phyloP scores from a whole-genome alignment of 2,329 filamentous ascomycete genomes.

The Stagonosporopsis vannaccii region DNA sequence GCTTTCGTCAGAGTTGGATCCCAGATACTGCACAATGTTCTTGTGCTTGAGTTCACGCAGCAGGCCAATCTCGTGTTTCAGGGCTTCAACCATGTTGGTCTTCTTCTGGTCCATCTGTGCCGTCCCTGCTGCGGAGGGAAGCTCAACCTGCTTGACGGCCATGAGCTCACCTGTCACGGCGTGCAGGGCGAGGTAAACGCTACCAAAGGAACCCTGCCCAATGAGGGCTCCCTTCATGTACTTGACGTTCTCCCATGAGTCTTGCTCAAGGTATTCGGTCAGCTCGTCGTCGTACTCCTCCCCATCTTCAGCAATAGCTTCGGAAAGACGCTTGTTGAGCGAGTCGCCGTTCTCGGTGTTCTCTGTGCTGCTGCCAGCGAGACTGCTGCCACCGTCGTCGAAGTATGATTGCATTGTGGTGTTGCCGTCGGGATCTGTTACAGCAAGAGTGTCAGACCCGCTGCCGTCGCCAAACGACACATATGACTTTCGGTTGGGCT shows the following conservation, averaged over 20 bases:
- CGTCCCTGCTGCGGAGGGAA: slow-evolving; percentile 78
- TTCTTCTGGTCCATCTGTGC: slow-evolving; percentile 83
- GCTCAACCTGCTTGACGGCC: slow-evolving; percentile 97
- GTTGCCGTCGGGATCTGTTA: slow-evolving; percentile 80
- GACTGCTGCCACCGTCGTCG: slow-evolving; percentile 78
- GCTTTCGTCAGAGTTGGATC: slow-evolving; percentile 88
- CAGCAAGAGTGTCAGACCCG: slow-evolving; percentile 71
- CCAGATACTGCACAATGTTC: slow-evolving; percentile 98
- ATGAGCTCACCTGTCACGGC: slow-evolving; percentile 96
- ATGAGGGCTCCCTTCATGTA: slow-evolving; percentile 99
- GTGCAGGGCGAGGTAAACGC: slow-evolving; percentile 92
- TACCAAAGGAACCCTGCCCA: slow-evolving; percentile 95
- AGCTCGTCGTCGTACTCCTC: slow-evolving; percentile 91
- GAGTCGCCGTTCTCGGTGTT: slow-evolving; percentile 70
- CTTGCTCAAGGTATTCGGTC: slow-evolving; percentile 86
- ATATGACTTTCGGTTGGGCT: slow-evolving; percentile 93
- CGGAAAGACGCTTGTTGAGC: slow-evolving; percentile 80
- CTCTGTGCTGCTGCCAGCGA: slow-evolving; percentile 70
- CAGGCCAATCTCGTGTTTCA: slow-evolving; percentile 95
- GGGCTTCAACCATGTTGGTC: slow-evolving; percentile 96
- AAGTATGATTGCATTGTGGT: slow-evolving; percentile 78
- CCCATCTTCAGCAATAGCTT: slow-evolving; percentile 87
- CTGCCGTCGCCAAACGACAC: slow-evolving; percentile 83
- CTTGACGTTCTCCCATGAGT: slow-evolving; percentile 95
- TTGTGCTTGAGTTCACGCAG: slow-evolving; percentile 92